Evolutionary conservation across 495 filamentous ascomycete genomes (phyloP).

Genomic region (Cryomyces minteri): DNA sequence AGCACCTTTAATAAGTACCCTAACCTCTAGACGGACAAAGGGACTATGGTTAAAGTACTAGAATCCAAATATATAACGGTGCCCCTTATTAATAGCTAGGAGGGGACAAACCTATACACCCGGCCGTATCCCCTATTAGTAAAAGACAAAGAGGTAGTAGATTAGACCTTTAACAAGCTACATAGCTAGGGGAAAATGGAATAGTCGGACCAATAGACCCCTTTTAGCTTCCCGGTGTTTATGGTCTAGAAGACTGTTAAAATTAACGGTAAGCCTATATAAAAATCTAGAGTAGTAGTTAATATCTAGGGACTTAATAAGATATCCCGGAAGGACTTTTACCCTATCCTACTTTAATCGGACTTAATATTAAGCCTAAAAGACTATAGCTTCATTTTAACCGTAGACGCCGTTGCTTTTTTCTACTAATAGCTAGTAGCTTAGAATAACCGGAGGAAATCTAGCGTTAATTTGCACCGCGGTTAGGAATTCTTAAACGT

Average conservation of each 20-base stretch:
- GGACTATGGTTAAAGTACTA: not conserved
- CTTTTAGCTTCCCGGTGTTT: conserved; percentile 3
- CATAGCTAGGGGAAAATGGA: conserved; percentile 4
- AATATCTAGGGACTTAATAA: conserved; percentile 5
- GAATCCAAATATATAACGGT: not conserved
- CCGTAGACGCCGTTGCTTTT: not conserved
- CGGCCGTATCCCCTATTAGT: not conserved
- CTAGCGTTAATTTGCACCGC: conserved; percentile 1
- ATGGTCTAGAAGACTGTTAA: conserved; percentile 2
- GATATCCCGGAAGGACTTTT: conserved; percentile 1
- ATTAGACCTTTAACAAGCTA: conserved; percentile 7
- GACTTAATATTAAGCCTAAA: conserved; percentile 1
- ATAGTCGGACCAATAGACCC: not conserved
- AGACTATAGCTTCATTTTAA: not conserved
- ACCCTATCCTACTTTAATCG: conserved; percentile 1
- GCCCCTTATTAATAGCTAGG: not conserved
- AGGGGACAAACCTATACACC: no score
- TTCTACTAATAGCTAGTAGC: conserved; percentile 5
- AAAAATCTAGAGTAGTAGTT: conserved; percentile 3
- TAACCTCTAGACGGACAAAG: not conserved
- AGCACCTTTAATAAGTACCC: not conserved
- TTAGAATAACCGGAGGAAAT: not conserved
- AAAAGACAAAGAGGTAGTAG: conserved; percentile 4
- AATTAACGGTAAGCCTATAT: not conserved
- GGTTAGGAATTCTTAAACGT: conserved; percentile 8